A percentile compares a stretch with the other conserved stretches of the same genome.
These are phyloP conservation scores for Bathelium albidoporum DNA, from an alignment of 495 filamentous ascomycete genomes.

Conservation along the genomic window DNA sequence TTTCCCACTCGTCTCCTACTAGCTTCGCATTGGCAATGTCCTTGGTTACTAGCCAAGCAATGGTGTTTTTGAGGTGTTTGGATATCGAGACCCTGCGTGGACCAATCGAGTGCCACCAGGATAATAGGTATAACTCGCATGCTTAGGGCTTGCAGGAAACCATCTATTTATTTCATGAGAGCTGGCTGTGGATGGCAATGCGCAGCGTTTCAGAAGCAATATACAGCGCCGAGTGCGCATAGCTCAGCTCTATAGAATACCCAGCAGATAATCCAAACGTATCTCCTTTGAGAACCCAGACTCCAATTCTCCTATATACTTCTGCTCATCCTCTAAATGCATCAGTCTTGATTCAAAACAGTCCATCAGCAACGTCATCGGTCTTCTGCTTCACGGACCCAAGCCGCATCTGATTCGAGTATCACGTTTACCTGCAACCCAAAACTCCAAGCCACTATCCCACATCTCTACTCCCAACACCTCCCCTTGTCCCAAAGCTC, in stretches of 20 bases:
- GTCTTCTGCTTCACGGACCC: background rate
- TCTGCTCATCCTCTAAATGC: background rate
- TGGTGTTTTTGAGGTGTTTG: too few species aligned
- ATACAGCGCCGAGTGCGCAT: background rate
- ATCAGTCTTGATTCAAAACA: background rate
- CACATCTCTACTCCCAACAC: background rate
- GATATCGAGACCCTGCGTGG: too few species aligned
- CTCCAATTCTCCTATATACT: background rate
- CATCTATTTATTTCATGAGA: too few species aligned
- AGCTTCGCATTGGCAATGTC: too few species aligned
- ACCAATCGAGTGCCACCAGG: too few species aligned
- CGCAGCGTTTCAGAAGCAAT: background rate
- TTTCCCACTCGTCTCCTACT: too few species aligned
- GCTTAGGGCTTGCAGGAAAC: too few species aligned
- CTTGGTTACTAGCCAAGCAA: too few species aligned
- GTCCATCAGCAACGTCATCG: background rate
- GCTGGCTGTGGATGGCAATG: background rate
- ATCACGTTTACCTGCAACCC: background rate
- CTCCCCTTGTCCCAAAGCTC: background rate
- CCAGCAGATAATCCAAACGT: background rate
- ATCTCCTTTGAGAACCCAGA: background rate
- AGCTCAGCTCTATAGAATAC: background rate
- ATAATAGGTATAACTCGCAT: too few species aligned
- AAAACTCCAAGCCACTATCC: background rate
- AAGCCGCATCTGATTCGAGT: background rate